phyloP scores from a whole-genome alignment of 352 stramenopile species.

The Globisporangium sylvaticum region DNA sequence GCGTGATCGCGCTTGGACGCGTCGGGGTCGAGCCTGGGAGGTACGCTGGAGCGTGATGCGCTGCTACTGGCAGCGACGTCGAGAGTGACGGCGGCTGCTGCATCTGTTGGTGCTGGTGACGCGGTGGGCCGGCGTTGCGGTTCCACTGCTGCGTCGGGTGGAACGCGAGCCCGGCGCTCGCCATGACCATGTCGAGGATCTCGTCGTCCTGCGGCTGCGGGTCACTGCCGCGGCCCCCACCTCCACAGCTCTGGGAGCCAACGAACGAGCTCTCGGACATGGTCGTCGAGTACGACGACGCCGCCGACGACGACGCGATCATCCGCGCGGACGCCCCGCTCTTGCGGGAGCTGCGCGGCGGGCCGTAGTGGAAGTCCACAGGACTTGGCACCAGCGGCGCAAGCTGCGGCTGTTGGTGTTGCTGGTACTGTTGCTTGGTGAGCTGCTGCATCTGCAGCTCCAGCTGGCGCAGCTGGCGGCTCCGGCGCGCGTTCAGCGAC shows the following conservation, averaged over 20 bases:
- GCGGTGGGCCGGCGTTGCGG: background rate
- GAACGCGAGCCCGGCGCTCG: constrained; percentile 16
- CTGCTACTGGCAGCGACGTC: background rate
- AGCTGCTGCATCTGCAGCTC: constrained; percentile 17
- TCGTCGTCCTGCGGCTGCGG: constrained; percentile 24
- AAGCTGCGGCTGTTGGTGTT: constrained; percentile 1
- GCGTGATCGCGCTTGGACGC: constrained; percentile 5
- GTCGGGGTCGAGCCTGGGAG: background rate
- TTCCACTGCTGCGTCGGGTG: constrained; percentile 17
- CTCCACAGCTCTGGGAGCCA: constrained; percentile 8
- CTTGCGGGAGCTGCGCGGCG: constrained; percentile 1
- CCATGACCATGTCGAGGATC: constrained; percentile 27
- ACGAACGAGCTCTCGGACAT: constrained; percentile 50
- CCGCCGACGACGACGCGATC: background rate
- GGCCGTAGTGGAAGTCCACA: constrained; percentile 1
- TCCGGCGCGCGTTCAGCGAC: constrained; percentile 8
- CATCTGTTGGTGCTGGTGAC: background rate
- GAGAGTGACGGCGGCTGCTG: background rate
- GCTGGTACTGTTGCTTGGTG: constrained; percentile 6
- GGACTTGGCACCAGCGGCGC: constrained; percentile 4
- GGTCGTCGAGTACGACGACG: constrained; percentile 21
- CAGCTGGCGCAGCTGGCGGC: constrained; percentile 13
- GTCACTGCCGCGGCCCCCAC: background rate
- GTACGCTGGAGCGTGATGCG: background rate
- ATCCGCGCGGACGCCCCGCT: background rate